Percentiles rank a stretch among this genome's conserved stretches.
These are phyloP conservation scores for Anisodus tanguticus DNA, from an alignment of 257 asterid species.

Conservation along the genomic window DNA sequence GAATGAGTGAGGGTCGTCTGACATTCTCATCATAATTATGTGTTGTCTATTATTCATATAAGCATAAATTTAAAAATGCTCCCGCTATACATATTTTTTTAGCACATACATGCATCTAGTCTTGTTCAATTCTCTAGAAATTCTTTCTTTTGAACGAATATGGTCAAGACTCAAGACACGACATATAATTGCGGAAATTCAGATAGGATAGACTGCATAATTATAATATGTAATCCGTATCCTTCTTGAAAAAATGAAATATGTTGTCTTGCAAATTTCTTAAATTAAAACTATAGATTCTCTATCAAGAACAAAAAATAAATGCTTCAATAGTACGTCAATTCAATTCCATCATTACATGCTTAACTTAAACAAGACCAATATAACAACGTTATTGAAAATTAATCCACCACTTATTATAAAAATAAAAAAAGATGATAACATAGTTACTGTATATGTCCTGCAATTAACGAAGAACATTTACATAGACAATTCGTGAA, in stretches of 20 bases:
- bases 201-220: background rate
- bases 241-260: background rate
- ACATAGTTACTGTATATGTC: background rate
- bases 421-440: background rate
- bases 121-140: no score
- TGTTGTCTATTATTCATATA: no score
- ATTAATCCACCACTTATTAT: background rate
- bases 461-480: background rate
- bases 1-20: no score
- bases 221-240: constrained; percentile 15
- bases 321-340: background rate
- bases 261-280: background rate
- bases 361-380: background rate
- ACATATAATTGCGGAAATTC: background rate
- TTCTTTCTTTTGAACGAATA: no score
- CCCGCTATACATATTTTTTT: no score
- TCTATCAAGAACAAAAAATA: background rate
- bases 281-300: background rate
- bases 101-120: no score
- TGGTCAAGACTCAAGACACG: background rate
- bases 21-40: no score
- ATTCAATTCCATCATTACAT: background rate
- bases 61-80: no score
- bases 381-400: background rate
- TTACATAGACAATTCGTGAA: background rate